phyloP scores from a whole-genome alignment of 1,139 yeast genomes.

The Zygotorulaspora mrakii region DNA sequence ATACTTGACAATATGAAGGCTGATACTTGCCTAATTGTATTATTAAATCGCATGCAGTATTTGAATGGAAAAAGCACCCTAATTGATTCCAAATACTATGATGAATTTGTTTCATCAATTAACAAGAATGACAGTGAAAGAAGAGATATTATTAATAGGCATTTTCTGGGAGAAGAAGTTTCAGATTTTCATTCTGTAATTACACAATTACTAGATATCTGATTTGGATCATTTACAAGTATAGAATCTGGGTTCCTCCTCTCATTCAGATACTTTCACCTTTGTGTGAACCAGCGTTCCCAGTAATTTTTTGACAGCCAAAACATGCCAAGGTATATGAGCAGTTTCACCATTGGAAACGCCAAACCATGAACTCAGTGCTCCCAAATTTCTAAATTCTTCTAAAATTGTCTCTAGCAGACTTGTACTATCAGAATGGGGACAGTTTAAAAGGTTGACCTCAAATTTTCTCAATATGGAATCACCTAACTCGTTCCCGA shows the following conservation, averaged over 20 bases:
- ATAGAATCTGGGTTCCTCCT: too few species aligned
- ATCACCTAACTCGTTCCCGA: constrained; percentile 37
- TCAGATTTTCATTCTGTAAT: constrained; percentile 1
- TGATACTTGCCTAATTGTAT: constrained; percentile 21
- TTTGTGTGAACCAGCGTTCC: constrained; percentile 44
- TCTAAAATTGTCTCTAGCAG: constrained; percentile 57
- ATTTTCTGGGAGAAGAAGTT: background rate
- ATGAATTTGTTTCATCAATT: constrained; percentile 2
- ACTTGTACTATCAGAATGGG: constrained; percentile 52
- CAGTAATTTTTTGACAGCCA: constrained; percentile 67
- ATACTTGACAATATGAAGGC: constrained; percentile 14
- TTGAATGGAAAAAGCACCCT: constrained; percentile 6
- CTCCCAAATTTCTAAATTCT: constrained; percentile 66
- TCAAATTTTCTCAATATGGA: constrained; percentile 43
- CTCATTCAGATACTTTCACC: constrained; percentile 28
- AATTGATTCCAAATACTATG: constrained; percentile 1
- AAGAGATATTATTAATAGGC: background rate
- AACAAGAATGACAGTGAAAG: constrained; percentile 6
- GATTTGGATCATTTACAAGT: too few species aligned
- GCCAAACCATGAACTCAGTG: constrained; percentile 43
- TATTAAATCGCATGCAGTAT: constrained; percentile 7
- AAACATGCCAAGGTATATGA: constrained; percentile 78
- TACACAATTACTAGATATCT: background rate
- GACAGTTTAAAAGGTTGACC: constrained; percentile 65
- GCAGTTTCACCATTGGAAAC: constrained; percentile 39